Conservation (phyloP, 306 rosid genomes). For the Cucumis cinereus region DNA sequence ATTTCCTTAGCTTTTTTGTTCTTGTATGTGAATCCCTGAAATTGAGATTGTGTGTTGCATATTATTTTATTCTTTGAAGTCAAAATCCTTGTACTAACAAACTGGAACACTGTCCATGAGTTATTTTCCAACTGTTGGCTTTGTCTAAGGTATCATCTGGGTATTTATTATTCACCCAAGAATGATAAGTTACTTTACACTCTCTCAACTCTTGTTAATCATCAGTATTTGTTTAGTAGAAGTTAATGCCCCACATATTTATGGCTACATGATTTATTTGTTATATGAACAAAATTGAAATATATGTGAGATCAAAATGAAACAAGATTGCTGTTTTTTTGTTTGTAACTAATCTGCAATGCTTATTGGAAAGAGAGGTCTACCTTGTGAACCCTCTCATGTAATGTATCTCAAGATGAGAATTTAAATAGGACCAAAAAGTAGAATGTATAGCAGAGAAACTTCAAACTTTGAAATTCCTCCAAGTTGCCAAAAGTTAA, state of each 20-base stretch:
- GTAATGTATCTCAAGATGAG: not conserved
- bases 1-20: conserved; percentile 8
- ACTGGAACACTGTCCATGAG: conserved; percentile 13
- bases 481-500: not conserved
- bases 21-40: not conserved
- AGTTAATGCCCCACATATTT: not conserved
- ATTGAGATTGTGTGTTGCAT: conserved; percentile 9
- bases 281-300: not conserved
- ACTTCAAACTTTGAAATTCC: not conserved
- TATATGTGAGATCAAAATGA: not conserved
- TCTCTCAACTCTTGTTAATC: not conserved
- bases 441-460: not conserved
- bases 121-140: not conserved
- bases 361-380: not conserved
- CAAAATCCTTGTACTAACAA: not conserved
- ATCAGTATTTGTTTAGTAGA: not conserved
- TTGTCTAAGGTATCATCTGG: conserved; percentile 3
- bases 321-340: no score
- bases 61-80: conserved; percentile 13
- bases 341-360: not conserved
- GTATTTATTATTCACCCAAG: conserved; percentile 3
- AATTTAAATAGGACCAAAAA: not conserved
- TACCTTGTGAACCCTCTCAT: not conserved
- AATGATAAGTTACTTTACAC: conserved; percentile 1
- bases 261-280: not conserved